A percentile compares a stretch with the other conserved stretches of the same genome.
Conservation (phyloP, 208 protist genomes). For the Wallacemonas sp. region DNA sequence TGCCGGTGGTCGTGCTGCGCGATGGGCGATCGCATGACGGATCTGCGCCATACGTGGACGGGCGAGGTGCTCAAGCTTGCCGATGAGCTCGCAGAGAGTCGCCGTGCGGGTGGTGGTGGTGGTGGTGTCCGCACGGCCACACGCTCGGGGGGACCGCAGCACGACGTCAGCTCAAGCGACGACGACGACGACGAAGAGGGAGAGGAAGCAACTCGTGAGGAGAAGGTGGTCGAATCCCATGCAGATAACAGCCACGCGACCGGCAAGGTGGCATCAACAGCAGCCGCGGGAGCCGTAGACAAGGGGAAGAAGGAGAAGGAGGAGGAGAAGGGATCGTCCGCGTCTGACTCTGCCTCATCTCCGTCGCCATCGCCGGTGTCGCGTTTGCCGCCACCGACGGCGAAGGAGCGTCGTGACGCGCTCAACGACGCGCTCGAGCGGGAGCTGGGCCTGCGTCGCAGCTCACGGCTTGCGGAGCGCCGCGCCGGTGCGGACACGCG, state of each 20-base stretch:
- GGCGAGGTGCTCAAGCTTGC: conserved; percentile 36
- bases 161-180: too few species aligned
- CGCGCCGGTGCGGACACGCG: background rate
- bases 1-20: conserved; percentile 65
- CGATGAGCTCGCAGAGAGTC: background rate
- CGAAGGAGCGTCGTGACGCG: conserved; percentile 16
- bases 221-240: too few species aligned
- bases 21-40: conserved; percentile 45
- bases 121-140: too few species aligned
- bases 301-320: too few species aligned
- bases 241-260: too few species aligned
- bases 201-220: background rate
- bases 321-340: background rate
- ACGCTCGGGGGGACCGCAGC: too few species aligned
- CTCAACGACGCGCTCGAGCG: conserved; percentile 58
- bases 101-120: background rate
- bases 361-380: background rate
- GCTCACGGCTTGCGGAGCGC: conserved; percentile 25
- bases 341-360: conserved; percentile 3
- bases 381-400: background rate
- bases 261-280: too few species aligned
- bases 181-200: background rate
- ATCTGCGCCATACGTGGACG: conserved; percentile 58
- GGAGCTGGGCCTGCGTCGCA: conserved; percentile 54
- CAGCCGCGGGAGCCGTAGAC: too few species aligned